A percentile compares a stretch with the other conserved stretches of the same genome.
phyloP scores from a whole-genome alignment of 805 yeast genomes.

The Zygosaccharomyces lentus region DNA sequence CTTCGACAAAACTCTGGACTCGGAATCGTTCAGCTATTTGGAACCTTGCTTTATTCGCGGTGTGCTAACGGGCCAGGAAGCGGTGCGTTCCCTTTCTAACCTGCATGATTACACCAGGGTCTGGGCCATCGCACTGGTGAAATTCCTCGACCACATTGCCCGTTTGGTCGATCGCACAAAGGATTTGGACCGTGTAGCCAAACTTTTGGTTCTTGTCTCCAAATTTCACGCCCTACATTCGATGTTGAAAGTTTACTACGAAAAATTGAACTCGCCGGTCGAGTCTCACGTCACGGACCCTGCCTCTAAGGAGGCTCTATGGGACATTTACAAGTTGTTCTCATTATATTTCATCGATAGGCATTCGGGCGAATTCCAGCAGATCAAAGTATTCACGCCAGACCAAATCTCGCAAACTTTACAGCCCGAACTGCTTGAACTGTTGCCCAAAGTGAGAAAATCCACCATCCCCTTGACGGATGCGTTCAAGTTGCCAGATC shows the following conservation, averaged over 20 bases:
- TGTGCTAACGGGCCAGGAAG: conserved; percentile 23
- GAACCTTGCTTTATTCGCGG: conserved; percentile 27
- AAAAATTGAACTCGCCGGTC: conserved; percentile 20
- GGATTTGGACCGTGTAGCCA: conserved; percentile 36
- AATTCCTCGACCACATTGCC: conserved; percentile 28
- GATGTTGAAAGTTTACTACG: conserved; percentile 32
- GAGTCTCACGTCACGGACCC: conserved; percentile 28
- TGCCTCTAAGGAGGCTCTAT: conserved; percentile 45
- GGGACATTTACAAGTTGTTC: conserved; percentile 55
- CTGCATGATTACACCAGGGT: conserved; percentile 33
- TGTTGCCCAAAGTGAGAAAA: conserved; percentile 53
- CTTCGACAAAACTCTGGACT: conserved; percentile 32
- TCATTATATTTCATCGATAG: conserved; percentile 63
- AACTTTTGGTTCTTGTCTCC: conserved; percentile 37
- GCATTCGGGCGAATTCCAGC: conserved; percentile 68
- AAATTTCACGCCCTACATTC: conserved; percentile 41
- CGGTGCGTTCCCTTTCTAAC: conserved; percentile 29
- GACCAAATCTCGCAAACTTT: conserved; percentile 43
- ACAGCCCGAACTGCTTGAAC: conserved; percentile 40
- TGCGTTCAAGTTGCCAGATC: conserved; percentile 77
- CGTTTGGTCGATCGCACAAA: conserved; percentile 26
- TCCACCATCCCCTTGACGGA: conserved; percentile 78
- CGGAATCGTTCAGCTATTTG: conserved; percentile 29
- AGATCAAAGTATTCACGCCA: conserved; percentile 52
- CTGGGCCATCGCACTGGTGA: conserved; percentile 31